These are phyloP conservation scores for Lepiota brunneoincarnata DNA, from an alignment of 768 basidiomycete species.

Conservation along the genomic window DNA sequence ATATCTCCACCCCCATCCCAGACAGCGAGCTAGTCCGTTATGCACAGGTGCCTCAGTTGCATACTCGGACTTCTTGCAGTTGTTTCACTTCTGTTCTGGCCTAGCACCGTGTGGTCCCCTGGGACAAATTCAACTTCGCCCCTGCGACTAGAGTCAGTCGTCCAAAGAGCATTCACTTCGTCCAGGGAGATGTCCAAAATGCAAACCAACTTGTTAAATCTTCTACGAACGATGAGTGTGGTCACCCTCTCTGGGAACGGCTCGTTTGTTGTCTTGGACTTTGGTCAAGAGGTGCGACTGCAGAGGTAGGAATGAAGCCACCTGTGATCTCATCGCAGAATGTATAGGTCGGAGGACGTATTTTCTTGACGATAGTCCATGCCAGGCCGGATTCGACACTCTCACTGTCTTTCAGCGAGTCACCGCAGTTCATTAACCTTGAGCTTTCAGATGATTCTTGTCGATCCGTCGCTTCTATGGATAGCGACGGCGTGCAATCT, in stretches of 20 bases:
- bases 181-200: constrained; percentile 24
- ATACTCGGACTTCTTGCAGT: not conserved
- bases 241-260: constrained; percentile 28
- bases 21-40: not conserved
- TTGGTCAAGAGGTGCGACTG: constrained; percentile 31
- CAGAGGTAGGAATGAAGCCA: not conserved
- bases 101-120: constrained; percentile 37
- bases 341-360: not conserved
- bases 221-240: constrained; percentile 11
- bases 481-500: constrained; percentile 30
- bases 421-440: not conserved
- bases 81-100: not conserved
- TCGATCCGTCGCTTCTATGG: not conserved
- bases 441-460: not conserved
- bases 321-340: not conserved
- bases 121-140: constrained; percentile 43
- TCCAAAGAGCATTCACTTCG: constrained; percentile 26
- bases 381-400: not conserved
- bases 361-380: too few relatives aligned
- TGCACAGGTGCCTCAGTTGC: not conserved
- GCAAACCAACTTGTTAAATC: constrained; percentile 24
- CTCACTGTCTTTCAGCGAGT: not conserved
- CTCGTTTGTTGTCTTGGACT: constrained; percentile 37
- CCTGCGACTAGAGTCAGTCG: constrained; percentile 28
- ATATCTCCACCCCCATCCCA: not conserved